Base-by-base conservation (phyloP, 106 monocot species). In the Dioscorea dumetorum region DNA sequence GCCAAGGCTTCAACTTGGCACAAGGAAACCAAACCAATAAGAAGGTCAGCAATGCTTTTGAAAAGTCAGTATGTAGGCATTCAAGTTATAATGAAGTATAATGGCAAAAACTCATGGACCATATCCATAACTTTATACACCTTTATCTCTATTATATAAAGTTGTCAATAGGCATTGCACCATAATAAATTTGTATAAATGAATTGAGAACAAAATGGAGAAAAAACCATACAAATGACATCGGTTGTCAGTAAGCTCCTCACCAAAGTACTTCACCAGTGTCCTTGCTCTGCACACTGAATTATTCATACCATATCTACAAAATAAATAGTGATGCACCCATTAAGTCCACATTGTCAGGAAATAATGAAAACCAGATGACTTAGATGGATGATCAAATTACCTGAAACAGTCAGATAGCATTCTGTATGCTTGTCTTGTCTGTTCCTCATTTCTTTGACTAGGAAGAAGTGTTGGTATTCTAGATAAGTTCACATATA, bases 381-480 rank as follows among this genome's bases (percentile, higher is more conserved):
- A 0, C 13, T 54, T 54, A 54, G 54, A 54, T 54, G 54, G 19
- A 41, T 4, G 33, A 21, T 17, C 48, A 41, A 2, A 22, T 50
- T 80, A 97, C 97, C 86, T 73, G 72, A 82, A 97, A 69, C 97
- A 97, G 67, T 92, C 88, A 49, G 84, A 81, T 24, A 97, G 74
- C 97, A 97, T 97, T 81, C 72, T 84, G 62, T 97, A 89, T 74
- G 87, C 89, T 65, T 77, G 80, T 60, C 68, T 92, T 66, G 82
- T 81, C 76, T 87, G 92, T 68, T 92, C 89, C 68, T 84, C 80
- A 66, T 72, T 92, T 76, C 92, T 92, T 75, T 85, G 69, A 78
- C 76, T 92, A n/a, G 97, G 97, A 80, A 97, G 97, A 71, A 97
- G 89, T 68, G 82, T 87, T 28, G 97, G 97, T 73, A 77, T 68